Conservation (phyloP, 2,329 filamentous ascomycete genomes). For the Colletotrichum tofieldiae region DNA sequence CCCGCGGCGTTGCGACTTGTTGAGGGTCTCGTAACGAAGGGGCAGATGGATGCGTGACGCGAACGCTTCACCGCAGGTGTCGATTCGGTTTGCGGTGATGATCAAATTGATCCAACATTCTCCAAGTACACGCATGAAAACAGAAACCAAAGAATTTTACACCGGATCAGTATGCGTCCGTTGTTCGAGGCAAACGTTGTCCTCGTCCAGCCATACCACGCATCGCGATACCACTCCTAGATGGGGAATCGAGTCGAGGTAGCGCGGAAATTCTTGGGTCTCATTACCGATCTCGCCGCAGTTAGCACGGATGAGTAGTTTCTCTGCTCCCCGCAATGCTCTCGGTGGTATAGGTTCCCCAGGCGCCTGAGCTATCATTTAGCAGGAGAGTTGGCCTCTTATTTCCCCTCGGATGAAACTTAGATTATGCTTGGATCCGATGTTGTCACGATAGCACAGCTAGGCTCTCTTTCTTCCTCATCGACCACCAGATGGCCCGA, state of each 20-base stretch:
- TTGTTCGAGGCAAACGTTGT: constrained; percentile 49
- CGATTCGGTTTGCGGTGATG: constrained; percentile 54
- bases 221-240: constrained; percentile 52
- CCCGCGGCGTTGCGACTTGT: constrained; percentile 19
- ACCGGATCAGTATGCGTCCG: constrained; percentile 72
- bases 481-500: constrained; percentile 43
- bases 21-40: constrained; percentile 51
- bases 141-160: constrained; percentile 49
- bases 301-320: constrained; percentile 54
- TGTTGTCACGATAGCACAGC: constrained; percentile 49
- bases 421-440: constrained; percentile 41
- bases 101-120: constrained; percentile 56
- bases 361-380: constrained; percentile 52
- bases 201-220: constrained; percentile 51
- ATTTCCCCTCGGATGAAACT: constrained; percentile 52
- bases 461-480: constrained; percentile 47
- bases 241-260: constrained; percentile 50
- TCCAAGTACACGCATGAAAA: constrained; percentile 55
- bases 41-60: constrained; percentile 54
- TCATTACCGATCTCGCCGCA: constrained; percentile 55
- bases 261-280: constrained; percentile 49
- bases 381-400: constrained; percentile 54
- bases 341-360: constrained; percentile 56
- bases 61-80: constrained; percentile 55
- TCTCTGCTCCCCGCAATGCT: constrained; percentile 52